Percentiles rank a stretch among this genome's conserved stretches.
Conservation (phyloP, 1,139 yeast species). For the Tardiomyces blankii region DNA sequence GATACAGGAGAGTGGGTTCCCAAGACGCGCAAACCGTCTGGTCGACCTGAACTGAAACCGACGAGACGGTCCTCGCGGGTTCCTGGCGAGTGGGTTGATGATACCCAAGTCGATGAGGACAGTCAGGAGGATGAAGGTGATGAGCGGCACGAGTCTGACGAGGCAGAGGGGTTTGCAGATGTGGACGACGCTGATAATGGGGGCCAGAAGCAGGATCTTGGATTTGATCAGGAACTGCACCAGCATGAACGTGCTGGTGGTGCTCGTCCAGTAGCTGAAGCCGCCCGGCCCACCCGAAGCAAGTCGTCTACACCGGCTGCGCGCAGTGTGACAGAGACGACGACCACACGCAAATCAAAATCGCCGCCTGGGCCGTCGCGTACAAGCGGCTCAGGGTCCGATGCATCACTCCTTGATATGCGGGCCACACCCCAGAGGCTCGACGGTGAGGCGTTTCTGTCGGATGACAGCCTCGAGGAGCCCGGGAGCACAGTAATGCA, state of each 20-base stretch:
- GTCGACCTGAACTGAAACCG: not conserved
- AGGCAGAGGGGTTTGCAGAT: no score
- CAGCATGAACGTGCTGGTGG: no score
- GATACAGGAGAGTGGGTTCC: not conserved
- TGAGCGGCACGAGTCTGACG: no score
- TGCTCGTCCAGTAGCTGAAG: no score
- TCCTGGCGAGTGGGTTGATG: not conserved
- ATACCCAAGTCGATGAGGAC: not conserved
- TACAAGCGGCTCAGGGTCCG: not conserved
- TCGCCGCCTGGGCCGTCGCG: not conserved
- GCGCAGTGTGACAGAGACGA: not conserved
- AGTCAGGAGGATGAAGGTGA: not conserved
- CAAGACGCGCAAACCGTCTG: not conserved
- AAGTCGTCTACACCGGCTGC: no score
- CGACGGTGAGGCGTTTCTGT: not conserved
- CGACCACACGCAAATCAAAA: not conserved
- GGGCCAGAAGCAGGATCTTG: no score
- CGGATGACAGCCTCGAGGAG: not conserved
- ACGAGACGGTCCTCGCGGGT: not conserved
- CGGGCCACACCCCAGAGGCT: not conserved
- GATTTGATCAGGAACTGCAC: no score
- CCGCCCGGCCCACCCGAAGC: no score
- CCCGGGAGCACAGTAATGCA: not conserved
- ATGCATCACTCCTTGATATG: not conserved
- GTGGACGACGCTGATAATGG: no score